Conservation (phyloP, 768 basidiomycete species). For the Amanita rimosa region DNA sequence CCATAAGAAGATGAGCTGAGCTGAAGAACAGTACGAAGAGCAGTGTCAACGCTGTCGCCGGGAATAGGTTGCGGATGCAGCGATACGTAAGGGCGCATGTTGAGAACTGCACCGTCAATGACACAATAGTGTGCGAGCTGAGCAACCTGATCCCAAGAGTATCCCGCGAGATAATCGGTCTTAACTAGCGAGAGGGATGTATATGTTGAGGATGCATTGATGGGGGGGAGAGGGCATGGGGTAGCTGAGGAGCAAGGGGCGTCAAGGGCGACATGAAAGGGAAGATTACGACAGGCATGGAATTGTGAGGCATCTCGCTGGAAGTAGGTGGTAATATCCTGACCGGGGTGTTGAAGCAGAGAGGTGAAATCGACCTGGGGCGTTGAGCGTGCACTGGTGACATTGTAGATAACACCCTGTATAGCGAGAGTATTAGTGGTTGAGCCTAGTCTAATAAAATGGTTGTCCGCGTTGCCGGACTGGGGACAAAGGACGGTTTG, state of each 20-base stretch:
- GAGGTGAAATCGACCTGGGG: conserved; percentile 44
- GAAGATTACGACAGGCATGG: conserved; percentile 47
- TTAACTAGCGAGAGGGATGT: conserved; percentile 49
- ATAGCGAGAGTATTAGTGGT: conserved; percentile 59
- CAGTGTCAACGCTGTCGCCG: conserved; percentile 70
- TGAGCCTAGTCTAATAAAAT: conserved; percentile 46
- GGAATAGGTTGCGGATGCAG: conserved; percentile 59
- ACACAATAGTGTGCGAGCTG: conserved; percentile 69
- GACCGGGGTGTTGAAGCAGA: conserved; percentile 52
- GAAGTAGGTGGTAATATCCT: conserved; percentile 88
- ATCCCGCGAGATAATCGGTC: conserved; percentile 67
- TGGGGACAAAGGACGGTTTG: conserved; percentile 86
- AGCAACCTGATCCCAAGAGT: conserved; percentile 84
- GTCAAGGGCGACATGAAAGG: conserved; percentile 62
- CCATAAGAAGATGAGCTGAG: conserved; percentile 41
- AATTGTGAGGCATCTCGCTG: conserved; percentile 57
- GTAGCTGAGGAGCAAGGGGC: conserved; percentile 51
- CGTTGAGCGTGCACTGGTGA: conserved; percentile 41
- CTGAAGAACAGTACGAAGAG: conserved; percentile 65
- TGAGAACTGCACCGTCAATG: conserved; percentile 88
- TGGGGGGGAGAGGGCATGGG: conserved; percentile 56
- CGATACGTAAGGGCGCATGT: conserved; percentile 77
- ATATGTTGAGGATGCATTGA: conserved; percentile 47
- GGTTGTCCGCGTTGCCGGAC: conserved; percentile 28
- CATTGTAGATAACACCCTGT: conserved; percentile 68